These are phyloP conservation scores for Penicillium angulare DNA, from an alignment of 495 filamentous ascomycete species.

Conservation along the genomic window DNA sequence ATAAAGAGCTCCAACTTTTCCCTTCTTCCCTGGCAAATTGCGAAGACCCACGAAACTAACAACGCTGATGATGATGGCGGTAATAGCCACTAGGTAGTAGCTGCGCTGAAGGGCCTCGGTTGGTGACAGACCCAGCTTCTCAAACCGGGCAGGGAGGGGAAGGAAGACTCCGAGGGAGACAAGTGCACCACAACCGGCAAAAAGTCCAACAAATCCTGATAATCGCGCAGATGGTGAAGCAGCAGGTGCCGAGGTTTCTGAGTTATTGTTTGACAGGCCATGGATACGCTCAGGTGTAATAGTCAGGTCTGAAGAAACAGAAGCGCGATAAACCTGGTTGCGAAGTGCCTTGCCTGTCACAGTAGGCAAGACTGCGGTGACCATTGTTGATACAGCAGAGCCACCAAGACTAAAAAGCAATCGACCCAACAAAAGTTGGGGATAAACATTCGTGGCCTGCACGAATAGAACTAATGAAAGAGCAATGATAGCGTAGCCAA, in stretches of 20 bases:
- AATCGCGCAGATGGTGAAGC: slow-evolving; percentile 57
- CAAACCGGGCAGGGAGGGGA: slow-evolving; percentile 78
- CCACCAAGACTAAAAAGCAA: slow-evolving; percentile 88
- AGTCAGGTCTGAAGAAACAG: slow-evolving; percentile 61
- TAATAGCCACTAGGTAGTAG: slow-evolving; percentile 77
- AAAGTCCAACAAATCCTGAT: slow-evolving; percentile 87
- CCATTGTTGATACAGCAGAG: slow-evolving; percentile 94
- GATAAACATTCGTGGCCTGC: slow-evolving; percentile 83
- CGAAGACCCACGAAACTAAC: slow-evolving; percentile 80
- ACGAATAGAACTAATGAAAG: slow-evolving; percentile 76
- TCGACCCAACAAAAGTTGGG: slow-evolving; percentile 80
- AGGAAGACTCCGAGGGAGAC: slow-evolving; percentile 79
- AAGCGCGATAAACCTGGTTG: slow-evolving; percentile 28
- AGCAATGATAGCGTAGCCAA: slow-evolving; percentile 79
- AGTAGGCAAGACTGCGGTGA: slow-evolving; percentile 87
- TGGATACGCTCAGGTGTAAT: slow-evolving; percentile 57
- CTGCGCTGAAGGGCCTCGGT: slow-evolving; percentile 69
- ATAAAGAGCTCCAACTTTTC: slow-evolving; percentile 61
- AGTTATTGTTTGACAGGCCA: slow-evolving; percentile 2
- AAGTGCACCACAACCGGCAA: slow-evolving; percentile 88
- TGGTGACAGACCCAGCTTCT: slow-evolving; percentile 61
- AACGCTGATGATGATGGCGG: slow-evolving; percentile 70
- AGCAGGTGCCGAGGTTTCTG: slow-evolving; percentile 2
- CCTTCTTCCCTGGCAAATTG: slow-evolving; percentile 73
- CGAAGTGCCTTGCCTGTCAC: slow-evolving; percentile 57